A percentile compares a stretch with the other conserved stretches of the same genome.
These are phyloP conservation scores for Platismatia glauca DNA, from an alignment of 495 filamentous ascomycete species.

Conservation along the genomic window DNA sequence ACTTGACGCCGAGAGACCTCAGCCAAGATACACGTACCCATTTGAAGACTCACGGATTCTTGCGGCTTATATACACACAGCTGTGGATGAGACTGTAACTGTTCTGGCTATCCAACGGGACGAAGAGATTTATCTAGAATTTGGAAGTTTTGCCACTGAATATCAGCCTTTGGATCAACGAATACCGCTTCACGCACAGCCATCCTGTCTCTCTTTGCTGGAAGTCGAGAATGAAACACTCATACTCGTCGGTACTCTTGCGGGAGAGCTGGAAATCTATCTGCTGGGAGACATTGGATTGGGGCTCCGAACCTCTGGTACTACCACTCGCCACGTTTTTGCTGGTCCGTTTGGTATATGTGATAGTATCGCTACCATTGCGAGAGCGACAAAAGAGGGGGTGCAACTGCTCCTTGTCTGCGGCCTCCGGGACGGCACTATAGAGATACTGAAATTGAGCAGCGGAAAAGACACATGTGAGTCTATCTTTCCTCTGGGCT, in stretches of 20 bases:
- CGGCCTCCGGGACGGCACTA: conserved; percentile 23
- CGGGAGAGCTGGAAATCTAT: conserved; percentile 6
- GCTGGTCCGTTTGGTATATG: conserved; percentile 19
- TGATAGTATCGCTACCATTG: conserved; percentile 21
- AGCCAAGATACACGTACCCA: background rate
- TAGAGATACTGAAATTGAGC: conserved; percentile 10
- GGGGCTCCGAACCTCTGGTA: background rate
- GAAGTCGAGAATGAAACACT: background rate
- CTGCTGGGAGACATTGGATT: background rate
- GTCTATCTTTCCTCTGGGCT: background rate
- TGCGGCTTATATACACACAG: conserved; percentile 3
- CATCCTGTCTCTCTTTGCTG: conserved; percentile 1
- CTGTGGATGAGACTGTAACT: background rate
- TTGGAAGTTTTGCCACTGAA: background rate
- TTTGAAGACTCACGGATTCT: conserved; percentile 1
- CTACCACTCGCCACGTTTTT: conserved; percentile 13
- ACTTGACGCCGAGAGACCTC: background rate
- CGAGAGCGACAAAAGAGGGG: background rate
- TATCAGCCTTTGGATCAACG: conserved; percentile 4
- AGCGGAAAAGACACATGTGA: background rate
- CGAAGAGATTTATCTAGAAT: conserved; percentile 8
- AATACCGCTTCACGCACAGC: background rate
- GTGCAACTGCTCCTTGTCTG: conserved; percentile 15
- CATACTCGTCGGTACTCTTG: conserved; percentile 11
- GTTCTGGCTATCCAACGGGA: background rate